Evolutionary conservation across 108 stramenopile species (phyloP), one percentile per base, ranked within the genome.

Genomic region (Nitzschia sp.): DNA sequence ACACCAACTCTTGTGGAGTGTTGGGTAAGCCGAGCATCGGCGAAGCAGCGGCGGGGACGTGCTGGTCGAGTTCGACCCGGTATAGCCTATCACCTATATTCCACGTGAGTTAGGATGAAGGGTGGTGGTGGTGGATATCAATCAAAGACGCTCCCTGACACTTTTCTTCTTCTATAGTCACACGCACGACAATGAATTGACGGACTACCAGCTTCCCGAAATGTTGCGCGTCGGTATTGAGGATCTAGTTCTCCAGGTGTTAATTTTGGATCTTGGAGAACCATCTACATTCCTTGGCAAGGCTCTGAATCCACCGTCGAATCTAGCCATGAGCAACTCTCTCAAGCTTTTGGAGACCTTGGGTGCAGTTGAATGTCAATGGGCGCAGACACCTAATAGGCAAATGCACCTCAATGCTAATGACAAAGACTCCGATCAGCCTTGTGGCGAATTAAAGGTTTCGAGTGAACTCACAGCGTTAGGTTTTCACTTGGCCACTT

Each of bases 11-110:
- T 98, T 16, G 72, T 79, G 8, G 90, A 93, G 72, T 86, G 80
- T 47, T 98, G 94, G 92, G 90, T 89, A 11, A 77, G 85, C 50
- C 91, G 87, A 57, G 89, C 94, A 62, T 85, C 88, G 2, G 88
- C 91, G 2, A 85, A 80, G 50, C 97, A 98, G 77, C 81, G 97
- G 22, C 72, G 88, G 45, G 97, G 97, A 22, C 87, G 97, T 38
- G 97, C 97, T 9, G 97, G 97, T 0, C 85, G 97, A n/a, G 96
- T 96, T 54, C 77, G 87, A 23, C 86, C 91, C 16, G 97, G 97
- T 26, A 67, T 67, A 15, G 85, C 85, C 15, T 96, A 85, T 80
- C 91, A 93, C 54, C 53, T 96, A 17, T 88, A 74, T 59, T 85
- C 86, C 28, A 79, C 55, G 76, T 63, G 30, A 59, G 73, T 72